A percentile compares a stretch with the other conserved stretches of the same genome.
Evolutionary conservation across 108 stramenopile species (phyloP).

Genomic region (Fragilariopsis cylindrus): DNA sequence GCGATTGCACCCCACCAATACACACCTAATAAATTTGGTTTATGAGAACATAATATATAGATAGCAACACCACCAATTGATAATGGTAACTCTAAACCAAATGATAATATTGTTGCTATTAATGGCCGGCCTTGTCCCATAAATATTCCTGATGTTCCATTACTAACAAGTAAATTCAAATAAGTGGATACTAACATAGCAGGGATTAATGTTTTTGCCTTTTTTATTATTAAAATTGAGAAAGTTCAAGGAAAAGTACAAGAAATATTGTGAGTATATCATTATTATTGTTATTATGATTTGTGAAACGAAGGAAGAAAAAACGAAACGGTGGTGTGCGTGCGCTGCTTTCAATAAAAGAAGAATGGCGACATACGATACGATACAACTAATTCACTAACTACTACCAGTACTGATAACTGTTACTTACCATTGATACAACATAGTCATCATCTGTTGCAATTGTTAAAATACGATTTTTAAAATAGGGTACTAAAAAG

Average conservation of each 20-base stretch:
- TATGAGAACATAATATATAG: constrained; percentile 43
- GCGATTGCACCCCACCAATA: constrained; percentile 48
- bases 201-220: constrained; percentile 31
- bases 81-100: constrained; percentile 53
- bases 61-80: constrained; percentile 53
- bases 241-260: constrained; percentile 13
- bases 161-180: constrained; percentile 45
- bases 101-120: constrained; percentile 44
- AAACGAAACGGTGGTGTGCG: too few relatives aligned
- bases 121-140: constrained; percentile 51
- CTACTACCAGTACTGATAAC: too few relatives aligned
- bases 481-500: constrained; percentile 25
- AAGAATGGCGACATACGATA: too few relatives aligned
- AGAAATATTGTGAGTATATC: neutral
- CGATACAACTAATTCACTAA: too few relatives aligned
- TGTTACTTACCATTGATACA: constrained; percentile 6
- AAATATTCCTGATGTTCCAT: constrained; percentile 51
- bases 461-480: constrained; percentile 16
- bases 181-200: constrained; percentile 54
- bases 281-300: too few relatives aligned
- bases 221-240: neutral
- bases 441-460: constrained; percentile 32
- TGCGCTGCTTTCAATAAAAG: too few relatives aligned
- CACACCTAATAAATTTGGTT: constrained; percentile 39
- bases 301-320: too few relatives aligned